A percentile compares a stretch with the other conserved stretches of the same genome.
These are phyloP conservation scores for Aspergillus calidoustus DNA, from an alignment of 2,329 filamentous ascomycete genomes.

Conservation along the genomic window DNA sequence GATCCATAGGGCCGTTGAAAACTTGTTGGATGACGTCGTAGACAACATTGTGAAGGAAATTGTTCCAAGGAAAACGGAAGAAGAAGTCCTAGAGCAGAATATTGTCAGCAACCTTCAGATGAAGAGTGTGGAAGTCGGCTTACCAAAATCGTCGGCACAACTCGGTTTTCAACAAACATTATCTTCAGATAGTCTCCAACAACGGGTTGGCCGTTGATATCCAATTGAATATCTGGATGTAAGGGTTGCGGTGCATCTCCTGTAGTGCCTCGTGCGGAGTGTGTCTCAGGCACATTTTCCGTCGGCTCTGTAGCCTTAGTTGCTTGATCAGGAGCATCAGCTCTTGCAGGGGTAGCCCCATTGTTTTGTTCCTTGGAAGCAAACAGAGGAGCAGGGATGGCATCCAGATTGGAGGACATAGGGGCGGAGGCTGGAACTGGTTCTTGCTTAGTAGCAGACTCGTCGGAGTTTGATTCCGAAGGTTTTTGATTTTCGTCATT, in stretches of 20 bases:
- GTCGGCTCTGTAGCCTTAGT: conserved; percentile 21
- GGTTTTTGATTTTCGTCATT: conserved; percentile 12
- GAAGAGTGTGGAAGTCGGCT: conserved; percentile 42
- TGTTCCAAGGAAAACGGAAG: conserved; percentile 99
- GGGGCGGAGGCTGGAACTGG: conserved; percentile 21
- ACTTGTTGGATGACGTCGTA: conserved; percentile 99
- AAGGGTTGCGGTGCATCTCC: conserved; percentile 33
- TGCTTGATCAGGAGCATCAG: conserved; percentile 27
- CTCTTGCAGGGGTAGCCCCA: conserved; percentile 25
- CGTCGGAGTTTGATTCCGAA: neutral
- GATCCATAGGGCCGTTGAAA: conserved; percentile 97
- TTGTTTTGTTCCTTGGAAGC: conserved; percentile 46
- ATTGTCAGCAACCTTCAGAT: neutral
- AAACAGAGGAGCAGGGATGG: conserved; percentile 71
- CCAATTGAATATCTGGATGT: conserved; percentile 57
- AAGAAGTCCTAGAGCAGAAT: conserved; percentile 77
- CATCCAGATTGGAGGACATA: conserved; percentile 64
- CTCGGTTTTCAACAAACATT: conserved; percentile 91
- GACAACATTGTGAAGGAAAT: conserved; percentile 98
- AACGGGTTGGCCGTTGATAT: conserved; percentile 71
- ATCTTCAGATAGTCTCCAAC: conserved; percentile 95
- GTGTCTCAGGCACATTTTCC: conserved; percentile 26
- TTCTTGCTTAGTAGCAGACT: neutral
- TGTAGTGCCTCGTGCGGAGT: conserved; percentile 25
- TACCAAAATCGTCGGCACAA: conserved; percentile 94